Evolutionary conservation across 2,329 filamentous ascomycete genomes (phyloP), one percentile per base, ranked within the genome.

Genomic region (Aspergillus amoenus): DNA sequence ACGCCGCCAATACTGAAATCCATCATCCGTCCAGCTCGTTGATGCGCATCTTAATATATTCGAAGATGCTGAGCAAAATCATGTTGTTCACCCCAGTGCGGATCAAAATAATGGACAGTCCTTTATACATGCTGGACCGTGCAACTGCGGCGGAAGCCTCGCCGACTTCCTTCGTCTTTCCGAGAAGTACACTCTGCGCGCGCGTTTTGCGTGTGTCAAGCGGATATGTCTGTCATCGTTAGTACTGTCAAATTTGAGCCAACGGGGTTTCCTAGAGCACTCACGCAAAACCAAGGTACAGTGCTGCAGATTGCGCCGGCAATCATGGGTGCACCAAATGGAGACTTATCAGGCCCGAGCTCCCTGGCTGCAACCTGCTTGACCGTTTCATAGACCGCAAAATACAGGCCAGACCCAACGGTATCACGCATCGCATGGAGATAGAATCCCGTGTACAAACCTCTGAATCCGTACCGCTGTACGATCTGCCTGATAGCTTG

Each of bases 131-230:
- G 61, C 75, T 76, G 22, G 74, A 75, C 44, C 73, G 72, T 47
- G 76, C 72, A 2, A 74, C 74, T 1, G 73, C 73, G 13, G 69
- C 59, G 4, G 73, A 72, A 5, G 76, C 72, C 59, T 77, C 74
- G 18, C 73, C 74, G 41, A 77, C 69, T 58, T 78, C 74, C 51
- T 73, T 74, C 30, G 70, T 60, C 55, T 76, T 74, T 12, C 76
- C 76, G 12, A 80, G 70, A 8, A 80, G 67, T 41, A 78, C 73
- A 52, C 77, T 79, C 62, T 80, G 78, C 1, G 76, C 75, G 15
- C 77, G 78, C n/a, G 78, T 80, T 64, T 80, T 80, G 57, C 75
- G 74, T 2, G 78, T 79, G 58, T 80, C 78, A 11, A 80, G 72
- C 0, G 77, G 76, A 58, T 80, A 80, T 4, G 78, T 80, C 77